Conservation (phyloP, 805 yeast species). For the Saturnispora zaruensis region DNA sequence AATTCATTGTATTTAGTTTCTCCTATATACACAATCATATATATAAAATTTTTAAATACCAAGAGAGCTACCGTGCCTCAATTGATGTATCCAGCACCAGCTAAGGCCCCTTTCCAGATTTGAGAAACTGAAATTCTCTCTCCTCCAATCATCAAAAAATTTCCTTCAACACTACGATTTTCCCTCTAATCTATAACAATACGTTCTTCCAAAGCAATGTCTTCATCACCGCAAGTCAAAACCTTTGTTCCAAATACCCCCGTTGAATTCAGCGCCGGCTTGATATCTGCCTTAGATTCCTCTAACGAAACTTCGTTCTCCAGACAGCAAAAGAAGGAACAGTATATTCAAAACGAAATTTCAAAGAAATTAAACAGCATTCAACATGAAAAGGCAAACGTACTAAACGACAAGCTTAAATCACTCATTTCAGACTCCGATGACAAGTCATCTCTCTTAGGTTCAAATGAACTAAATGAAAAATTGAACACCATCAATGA, state of each 20-base stretch:
- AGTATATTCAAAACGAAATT: slow-evolving; percentile 58
- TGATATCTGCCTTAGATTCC: slow-evolving; percentile 83
- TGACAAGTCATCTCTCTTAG: slow-evolving; percentile 23
- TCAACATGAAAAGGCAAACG: slow-evolving; percentile 42
- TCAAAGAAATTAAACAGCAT: slow-evolving; percentile 45
- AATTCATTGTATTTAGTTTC: background rate
- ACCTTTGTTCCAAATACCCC: slow-evolving; percentile 13
- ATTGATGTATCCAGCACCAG: background rate
- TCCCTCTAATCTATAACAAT: background rate
- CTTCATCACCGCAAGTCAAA: slow-evolving; percentile 8
- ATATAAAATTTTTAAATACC: background rate
- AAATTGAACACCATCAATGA: slow-evolving; percentile 31
- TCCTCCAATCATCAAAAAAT: background rate
- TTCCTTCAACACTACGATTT: background rate
- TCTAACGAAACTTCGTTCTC: slow-evolving; percentile 45
- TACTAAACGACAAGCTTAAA: slow-evolving; percentile 43
- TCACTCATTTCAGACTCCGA: slow-evolving; percentile 31
- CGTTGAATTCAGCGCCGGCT: slow-evolving; percentile 55
- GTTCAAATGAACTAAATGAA: slow-evolving; percentile 24
- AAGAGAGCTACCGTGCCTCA: background rate
- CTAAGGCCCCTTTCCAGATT: background rate
- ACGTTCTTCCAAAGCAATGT: background rate
- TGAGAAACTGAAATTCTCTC: background rate
- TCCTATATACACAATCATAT: background rate
- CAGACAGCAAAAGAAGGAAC: slow-evolving; percentile 60